Conservation (phyloP, 306 rosid genomes). For the Carpinus viminea region DNA sequence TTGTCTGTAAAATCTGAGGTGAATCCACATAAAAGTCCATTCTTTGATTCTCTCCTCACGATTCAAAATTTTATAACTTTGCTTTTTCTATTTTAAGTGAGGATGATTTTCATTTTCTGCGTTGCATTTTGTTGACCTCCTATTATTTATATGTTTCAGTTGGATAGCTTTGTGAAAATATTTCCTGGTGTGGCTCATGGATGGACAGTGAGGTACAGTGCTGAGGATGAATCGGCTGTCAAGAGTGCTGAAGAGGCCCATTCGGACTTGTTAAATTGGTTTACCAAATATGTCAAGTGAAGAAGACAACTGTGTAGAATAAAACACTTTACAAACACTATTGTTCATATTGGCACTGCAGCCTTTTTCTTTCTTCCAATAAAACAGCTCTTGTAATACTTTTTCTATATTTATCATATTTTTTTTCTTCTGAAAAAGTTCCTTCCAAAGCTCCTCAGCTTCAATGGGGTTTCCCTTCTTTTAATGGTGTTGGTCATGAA, state of each 20-base stretch:
- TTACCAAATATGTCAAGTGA: slow-evolving; percentile 47
- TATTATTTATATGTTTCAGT: slow-evolving; percentile 30
- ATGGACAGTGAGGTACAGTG: slow-evolving; percentile 56
- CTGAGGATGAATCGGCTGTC: slow-evolving; percentile 45
- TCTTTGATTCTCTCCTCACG: not conserved
- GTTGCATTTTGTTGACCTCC: not conserved
- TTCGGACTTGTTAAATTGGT: slow-evolving; percentile 61
- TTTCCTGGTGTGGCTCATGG: slow-evolving; percentile 64
- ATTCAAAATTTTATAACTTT: too few relatives aligned
- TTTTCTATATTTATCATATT: too few relatives aligned
- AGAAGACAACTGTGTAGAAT: not conserved
- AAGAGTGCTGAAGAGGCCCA: slow-evolving; percentile 72
- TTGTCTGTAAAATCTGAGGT: slow-evolving; percentile 48
- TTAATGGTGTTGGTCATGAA: too few relatives aligned
- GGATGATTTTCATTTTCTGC: not conserved
- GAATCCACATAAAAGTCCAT: slow-evolving; percentile 9
- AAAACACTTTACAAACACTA: not conserved
- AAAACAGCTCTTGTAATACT: too few relatives aligned
- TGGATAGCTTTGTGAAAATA: slow-evolving; percentile 56
- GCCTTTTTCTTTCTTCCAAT: too few relatives aligned
- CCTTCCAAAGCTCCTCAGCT: too few relatives aligned
- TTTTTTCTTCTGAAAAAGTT: too few relatives aligned
- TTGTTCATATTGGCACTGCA: too few relatives aligned
- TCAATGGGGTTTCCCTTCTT: too few relatives aligned
- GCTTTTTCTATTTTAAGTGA: too few relatives aligned